Evolutionary conservation across 352 stramenopile species (phyloP).

Genomic region (Phytophthora ramorum): DNA sequence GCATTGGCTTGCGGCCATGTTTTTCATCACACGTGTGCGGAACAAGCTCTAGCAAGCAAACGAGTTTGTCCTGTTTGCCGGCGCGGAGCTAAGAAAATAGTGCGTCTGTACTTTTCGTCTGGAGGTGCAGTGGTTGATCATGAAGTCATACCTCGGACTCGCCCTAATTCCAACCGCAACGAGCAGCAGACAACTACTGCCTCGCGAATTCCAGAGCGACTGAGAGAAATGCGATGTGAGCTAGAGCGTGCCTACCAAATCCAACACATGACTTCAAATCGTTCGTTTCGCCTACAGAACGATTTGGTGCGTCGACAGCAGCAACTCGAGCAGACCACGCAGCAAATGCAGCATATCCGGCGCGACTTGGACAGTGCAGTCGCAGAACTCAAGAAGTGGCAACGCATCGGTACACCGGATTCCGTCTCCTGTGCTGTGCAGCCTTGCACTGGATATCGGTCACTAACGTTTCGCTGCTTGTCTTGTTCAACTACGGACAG

Average conservation of each 20-base stretch:
- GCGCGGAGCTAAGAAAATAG: conserved; percentile 18
- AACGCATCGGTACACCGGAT: conserved; percentile 44
- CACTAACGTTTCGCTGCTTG: conserved; percentile 27
- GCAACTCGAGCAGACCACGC: conserved; percentile 29
- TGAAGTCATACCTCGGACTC: not conserved
- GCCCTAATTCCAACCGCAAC: not conserved
- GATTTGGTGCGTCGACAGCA: conserved; percentile 33
- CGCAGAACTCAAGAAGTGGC: conserved; percentile 36
- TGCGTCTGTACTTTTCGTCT: conserved; percentile 44
- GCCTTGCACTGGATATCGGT: not conserved
- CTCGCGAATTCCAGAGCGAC: conserved; percentile 17
- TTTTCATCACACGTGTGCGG: conserved; percentile 44
- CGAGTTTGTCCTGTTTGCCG: conserved; percentile 49
- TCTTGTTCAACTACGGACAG: conserved; percentile 15
- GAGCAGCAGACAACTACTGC: not conserved
- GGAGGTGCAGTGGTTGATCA: not conserved
- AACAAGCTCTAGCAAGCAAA: conserved; percentile 22
- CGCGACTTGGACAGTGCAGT: conserved; percentile 31
- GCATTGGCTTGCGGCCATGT: conserved; percentile 51
- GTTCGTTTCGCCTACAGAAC: conserved; percentile 43
- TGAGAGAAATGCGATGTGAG: conserved; percentile 35
- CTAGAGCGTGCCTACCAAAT: conserved; percentile 24
- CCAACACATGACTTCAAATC: conserved; percentile 41
- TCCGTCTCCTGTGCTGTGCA: conserved; percentile 2
- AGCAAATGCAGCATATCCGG: conserved; percentile 28